phyloP scores from a whole-genome alignment of 768 basidiomycete species.

The Kwoniella bestiolae region DNA sequence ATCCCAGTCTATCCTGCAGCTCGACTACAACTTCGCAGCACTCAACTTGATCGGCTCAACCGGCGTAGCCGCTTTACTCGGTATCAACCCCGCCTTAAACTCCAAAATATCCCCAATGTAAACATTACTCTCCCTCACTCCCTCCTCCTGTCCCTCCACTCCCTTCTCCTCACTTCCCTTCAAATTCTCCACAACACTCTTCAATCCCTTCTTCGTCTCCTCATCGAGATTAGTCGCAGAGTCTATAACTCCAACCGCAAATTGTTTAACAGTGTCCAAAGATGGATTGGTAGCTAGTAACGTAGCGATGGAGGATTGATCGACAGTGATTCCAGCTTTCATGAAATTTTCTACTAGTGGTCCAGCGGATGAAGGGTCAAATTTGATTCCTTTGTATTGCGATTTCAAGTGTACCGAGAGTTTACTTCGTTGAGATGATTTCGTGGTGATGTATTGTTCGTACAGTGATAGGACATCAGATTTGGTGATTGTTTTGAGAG shows the following conservation, averaged over 20 bases:
- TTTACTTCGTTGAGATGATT: conserved; percentile 73
- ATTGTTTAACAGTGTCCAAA: conserved; percentile 66
- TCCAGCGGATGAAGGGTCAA: conserved; percentile 69
- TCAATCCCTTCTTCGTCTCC: conserved; percentile 61
- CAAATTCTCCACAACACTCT: conserved; percentile 66
- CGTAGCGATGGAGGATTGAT: conserved; percentile 64
- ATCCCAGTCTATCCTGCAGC: not conserved
- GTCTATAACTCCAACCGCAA: conserved; percentile 64
- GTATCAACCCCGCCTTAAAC: conserved; percentile 68
- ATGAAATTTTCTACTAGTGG: conserved; percentile 67
- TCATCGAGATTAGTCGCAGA: conserved; percentile 52
- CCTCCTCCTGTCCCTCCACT: conserved; percentile 59
- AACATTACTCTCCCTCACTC: conserved; percentile 62
- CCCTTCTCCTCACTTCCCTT: conserved; percentile 52
- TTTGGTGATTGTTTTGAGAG: conserved; percentile 71
- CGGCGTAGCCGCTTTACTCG: conserved; percentile 68
- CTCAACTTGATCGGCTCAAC: conserved; percentile 59
- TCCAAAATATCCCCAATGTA: conserved; percentile 69
- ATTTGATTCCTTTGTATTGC: conserved; percentile 63
- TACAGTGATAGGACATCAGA: conserved; percentile 75
- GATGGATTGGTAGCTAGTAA: conserved; percentile 65
- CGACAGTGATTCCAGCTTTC: conserved; percentile 62
- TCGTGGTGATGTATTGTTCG: conserved; percentile 70
- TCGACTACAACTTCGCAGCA: conserved; percentile 39
- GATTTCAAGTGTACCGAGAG: conserved; percentile 81